Base-by-base conservation (phyloP, 2,329 filamentous ascomycete species). In the Claviceps purpurea region DNA sequence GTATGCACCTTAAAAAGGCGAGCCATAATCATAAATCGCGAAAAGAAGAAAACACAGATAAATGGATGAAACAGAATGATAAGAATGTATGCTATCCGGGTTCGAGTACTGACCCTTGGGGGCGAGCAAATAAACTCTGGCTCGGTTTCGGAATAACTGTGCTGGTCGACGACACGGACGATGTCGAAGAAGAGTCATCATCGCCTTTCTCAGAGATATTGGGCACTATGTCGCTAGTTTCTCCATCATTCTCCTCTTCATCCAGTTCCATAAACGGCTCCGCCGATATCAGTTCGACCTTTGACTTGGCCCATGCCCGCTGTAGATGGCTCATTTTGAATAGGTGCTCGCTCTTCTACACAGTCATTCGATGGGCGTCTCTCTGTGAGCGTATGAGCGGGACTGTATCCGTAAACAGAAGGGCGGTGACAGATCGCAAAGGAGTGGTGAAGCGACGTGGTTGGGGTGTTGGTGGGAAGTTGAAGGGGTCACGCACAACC, bases 101-200 rank as follows among this genome's bases (percentile, higher is more conserved):
- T 37, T 46, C 10, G 55, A 50, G 62, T 24, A 44, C 52, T 46
- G 73, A 87, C 84, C 81, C 77, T 69, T 78, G 76, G 47, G 83
- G 81, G 58, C 84, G 77, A 53, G 84, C 84, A 69, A 89, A 89
- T 42, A 89, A 72, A 56, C 83, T 84, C 59, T 84, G 80, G 58
- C 79, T 84, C 6, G 81, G 79, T 4, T 86, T 87, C 1, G 90
- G 89, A 56, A 89, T 84, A 55, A 97, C 78, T n/a, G 91, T 97
- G 26, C 90, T 89, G 3, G 89, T 89, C 1, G 90, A 96, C 3
- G 90, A 95, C 40, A 88, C 84, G n/a, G 89, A 95, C 0, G 69
- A 95, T 14, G 87, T 79, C 8, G 81, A 85, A 1, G 82, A 87
- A 14, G 82, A 86, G 64, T 87, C 84, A 60, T 87, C 78, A 50